Evolutionary conservation across 1,284 basidiomycete genomes (phyloP), one percentile per base, ranked within the genome.

Genomic region (Rhizoctonia solani): DNA sequence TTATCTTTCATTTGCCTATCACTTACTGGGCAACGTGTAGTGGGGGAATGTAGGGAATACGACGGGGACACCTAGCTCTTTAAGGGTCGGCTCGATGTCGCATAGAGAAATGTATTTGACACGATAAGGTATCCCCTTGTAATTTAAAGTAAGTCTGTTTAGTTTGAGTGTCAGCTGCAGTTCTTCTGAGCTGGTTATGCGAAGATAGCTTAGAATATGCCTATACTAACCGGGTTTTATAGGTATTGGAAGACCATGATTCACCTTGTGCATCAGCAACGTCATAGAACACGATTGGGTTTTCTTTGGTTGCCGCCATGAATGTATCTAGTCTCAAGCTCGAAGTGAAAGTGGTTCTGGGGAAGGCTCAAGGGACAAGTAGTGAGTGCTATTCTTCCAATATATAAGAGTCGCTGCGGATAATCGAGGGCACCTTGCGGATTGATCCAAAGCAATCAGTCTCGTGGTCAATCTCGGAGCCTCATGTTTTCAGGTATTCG

Each of bases 91-190:
- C 44, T 71, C 69, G 37, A 72, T 72, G 19, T 73, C 72, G 3
- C 68, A 66, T 32, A 68, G 71, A 32, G 66, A 50, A 34, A 73
- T 34, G 52, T 58, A 72, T 16, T 68, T 54, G 34, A 72, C 72
- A 16, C 61, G 55, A 68, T 73, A 73, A 9, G 71, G 68, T n/a
- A 73, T 61, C 2, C 68, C 53, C 34, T 72, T 73, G 54, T 71
- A 72, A 61, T 72, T 73, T 1, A 72, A 66, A 16, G 69, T 67
- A 19, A 71, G 37, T 25, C 71, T 70, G n/a, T 16, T 8, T 19
- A 21, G 21, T 29, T 19, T n/a, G 16, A 42, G 19, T 39, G 6
- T 39, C 8, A 39, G 16, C 16, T 30, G 41, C 21, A 27, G 21
- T 19, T 9, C 1, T 30, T 19, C 16, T 29, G 19, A 16, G n/a